Evolutionary conservation across 106 monocot species (phyloP).

Genomic region (Allium cepa): DNA sequence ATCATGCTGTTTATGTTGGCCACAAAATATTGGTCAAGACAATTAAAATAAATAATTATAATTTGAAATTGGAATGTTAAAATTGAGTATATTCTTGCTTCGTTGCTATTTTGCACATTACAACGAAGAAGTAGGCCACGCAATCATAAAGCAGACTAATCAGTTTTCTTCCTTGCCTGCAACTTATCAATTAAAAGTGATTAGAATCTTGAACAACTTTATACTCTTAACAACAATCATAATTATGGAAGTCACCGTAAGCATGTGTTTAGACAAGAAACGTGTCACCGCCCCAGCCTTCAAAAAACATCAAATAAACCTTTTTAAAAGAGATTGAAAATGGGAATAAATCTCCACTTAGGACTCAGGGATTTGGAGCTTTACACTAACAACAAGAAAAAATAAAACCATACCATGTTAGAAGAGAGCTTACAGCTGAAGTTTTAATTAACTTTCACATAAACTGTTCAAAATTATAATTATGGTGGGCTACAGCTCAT

Average conservation of each 20-base stretch:
- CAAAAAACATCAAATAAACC: background rate
- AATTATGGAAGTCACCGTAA: slow-evolving; percentile 1
- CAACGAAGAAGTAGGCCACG: background rate
- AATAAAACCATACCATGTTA: no score
- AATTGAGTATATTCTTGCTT: background rate
- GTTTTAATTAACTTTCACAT: no score
- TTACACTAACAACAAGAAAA: no score
- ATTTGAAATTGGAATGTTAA: background rate
- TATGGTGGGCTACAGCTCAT: no score
- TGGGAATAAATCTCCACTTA: slow-evolving; percentile 2
- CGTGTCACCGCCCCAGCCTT: background rate
- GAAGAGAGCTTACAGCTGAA: no score
- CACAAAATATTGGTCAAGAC: background rate
- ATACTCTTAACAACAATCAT: slow-evolving; percentile 32
- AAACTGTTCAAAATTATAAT: no score
- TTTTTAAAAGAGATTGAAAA: slow-evolving; percentile 3
- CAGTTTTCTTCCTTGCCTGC: slow-evolving; percentile 8
- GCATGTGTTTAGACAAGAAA: slow-evolving; percentile 1
- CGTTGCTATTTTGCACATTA: background rate
- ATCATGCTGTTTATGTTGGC: background rate
- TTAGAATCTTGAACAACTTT: slow-evolving; percentile 29
- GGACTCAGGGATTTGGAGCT: background rate
- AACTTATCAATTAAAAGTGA: slow-evolving; percentile 21
- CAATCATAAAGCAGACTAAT: slow-evolving; percentile 18
- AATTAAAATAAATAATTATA: background rate